These are phyloP conservation scores for Podospora tetraspora DNA, from an alignment of 495 filamentous ascomycete species.

Conservation along the genomic window DNA sequence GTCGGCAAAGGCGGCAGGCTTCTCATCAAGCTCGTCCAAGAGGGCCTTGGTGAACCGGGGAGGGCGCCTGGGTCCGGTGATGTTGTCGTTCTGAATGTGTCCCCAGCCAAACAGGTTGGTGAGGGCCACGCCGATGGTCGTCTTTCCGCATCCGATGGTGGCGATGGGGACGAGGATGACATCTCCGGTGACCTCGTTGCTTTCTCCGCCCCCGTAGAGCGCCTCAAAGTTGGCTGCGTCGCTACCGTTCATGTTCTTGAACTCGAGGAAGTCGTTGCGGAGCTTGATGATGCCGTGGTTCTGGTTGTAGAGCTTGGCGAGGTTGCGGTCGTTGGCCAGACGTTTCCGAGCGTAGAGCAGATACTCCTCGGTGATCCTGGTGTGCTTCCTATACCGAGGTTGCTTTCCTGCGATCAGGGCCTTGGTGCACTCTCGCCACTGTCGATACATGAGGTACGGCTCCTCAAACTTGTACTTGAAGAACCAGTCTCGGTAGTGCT, in stretches of 20 bases:
- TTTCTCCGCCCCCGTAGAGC: conserved; percentile 20
- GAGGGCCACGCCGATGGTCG: conserved; percentile 80
- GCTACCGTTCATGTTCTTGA: conserved; percentile 74
- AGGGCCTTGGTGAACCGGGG: conserved; percentile 65
- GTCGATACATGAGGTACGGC: conserved; percentile 95
- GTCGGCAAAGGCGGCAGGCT: conserved; percentile 80
- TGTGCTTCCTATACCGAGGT: conserved; percentile 78
- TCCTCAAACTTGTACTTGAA: conserved; percentile 99
- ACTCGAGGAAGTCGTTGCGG: conserved; percentile 76
- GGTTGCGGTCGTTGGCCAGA: conserved; percentile 56
- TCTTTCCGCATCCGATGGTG: conserved; percentile 94
- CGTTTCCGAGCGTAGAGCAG: conserved; percentile 70
- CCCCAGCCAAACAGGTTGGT: conserved; percentile 85
- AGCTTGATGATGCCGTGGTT: conserved; percentile 97
- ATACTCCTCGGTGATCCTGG: conserved; percentile 87
- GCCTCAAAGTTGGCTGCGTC: conserved; percentile 53
- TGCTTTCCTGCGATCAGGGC: conserved; percentile 69
- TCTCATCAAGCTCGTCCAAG: conserved; percentile 50
- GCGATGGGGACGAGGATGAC: conserved; percentile 81
- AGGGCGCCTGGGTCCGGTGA: conserved; percentile 69
- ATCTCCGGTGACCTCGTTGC: conserved; percentile 50
- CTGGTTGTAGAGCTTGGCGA: conserved; percentile 62
- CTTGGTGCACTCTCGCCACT: conserved; percentile 98
- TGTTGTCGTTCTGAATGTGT: conserved; percentile 95
- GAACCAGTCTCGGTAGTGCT: conserved; percentile 79